Conservation (phyloP, 2,329 filamentous ascomycete genomes). For the Trichoderma endophyticum region DNA sequence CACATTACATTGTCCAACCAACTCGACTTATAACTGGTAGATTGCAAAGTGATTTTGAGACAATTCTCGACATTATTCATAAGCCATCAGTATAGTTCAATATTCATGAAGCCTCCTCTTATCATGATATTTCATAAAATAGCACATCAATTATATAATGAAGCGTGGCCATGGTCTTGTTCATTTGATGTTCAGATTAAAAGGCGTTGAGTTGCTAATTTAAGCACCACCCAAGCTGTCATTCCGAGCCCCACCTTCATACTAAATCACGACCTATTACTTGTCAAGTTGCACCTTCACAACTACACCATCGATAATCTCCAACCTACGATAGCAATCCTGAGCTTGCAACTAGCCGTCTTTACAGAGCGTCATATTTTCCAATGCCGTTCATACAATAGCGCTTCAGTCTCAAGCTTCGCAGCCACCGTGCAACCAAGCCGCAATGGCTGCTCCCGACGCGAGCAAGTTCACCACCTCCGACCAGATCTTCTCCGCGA, state of each 20-base stretch:
- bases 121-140: not conserved
- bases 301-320: not conserved
- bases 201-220: not conserved
- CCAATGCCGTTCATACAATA: constrained; percentile 13
- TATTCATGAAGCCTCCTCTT: not conserved
- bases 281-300: not conserved
- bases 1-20: not conserved
- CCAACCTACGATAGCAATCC: not conserved
- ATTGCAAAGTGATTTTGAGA: not conserved
- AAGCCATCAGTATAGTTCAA: too few relatives aligned
- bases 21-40: not conserved
- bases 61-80: not conserved
- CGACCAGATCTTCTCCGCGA: constrained; percentile 52
- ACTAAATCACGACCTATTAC: not conserved
- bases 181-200: not conserved
- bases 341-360: not conserved
- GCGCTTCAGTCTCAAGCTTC: not conserved
- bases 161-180: not conserved
- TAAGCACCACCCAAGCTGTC: not conserved
- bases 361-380: not conserved
- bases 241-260: constrained; percentile 11
- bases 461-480: constrained; percentile 47
- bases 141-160: not conserved
- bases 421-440: not conserved
- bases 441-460: constrained; percentile 45